Percentiles rank a stretch among this genome's conserved stretches.
phyloP scores from a whole-genome alignment of 441 rosid species.

The Populus hybrid region DNA sequence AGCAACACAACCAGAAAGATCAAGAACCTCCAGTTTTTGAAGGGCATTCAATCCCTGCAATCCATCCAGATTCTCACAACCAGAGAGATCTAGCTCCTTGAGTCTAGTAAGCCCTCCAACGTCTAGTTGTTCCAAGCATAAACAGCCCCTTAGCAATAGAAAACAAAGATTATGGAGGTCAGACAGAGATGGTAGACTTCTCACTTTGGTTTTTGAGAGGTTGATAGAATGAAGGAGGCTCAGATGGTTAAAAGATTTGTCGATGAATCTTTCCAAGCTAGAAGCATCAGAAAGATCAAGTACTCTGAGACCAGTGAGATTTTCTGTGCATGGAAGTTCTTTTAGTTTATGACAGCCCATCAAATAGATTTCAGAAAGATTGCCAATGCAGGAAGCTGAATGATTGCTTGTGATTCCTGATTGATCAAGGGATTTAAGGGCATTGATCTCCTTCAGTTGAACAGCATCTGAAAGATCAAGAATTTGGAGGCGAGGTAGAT shows the following conservation, averaged over 20 bases:
- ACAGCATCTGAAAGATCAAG: slow-evolving; percentile 47
- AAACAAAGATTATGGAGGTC: slow-evolving; percentile 32
- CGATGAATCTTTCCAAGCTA: slow-evolving; percentile 18
- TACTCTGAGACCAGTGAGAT: slow-evolving; percentile 11
- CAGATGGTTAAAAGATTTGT: slow-evolving; percentile 26
- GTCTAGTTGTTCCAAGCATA: neutral
- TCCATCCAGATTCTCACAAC: slow-evolving; percentile 11
- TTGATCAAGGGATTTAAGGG: slow-evolving; percentile 42
- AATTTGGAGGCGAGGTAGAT: slow-evolving; percentile 40
- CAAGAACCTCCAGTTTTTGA: slow-evolving; percentile 17
- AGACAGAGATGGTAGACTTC: slow-evolving; percentile 23
- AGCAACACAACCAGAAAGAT: slow-evolving; percentile 36
- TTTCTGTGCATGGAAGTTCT: slow-evolving; percentile 18
- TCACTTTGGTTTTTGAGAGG: slow-evolving; percentile 36
- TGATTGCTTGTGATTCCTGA: slow-evolving; percentile 30
- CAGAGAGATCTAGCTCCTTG: slow-evolving; percentile 34
- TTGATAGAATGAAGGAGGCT: slow-evolving; percentile 34
- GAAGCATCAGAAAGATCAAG: slow-evolving; percentile 36
- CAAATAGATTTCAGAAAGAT: slow-evolving; percentile 35
- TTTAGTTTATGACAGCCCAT: slow-evolving; percentile 26
- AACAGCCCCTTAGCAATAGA: slow-evolving; percentile 31
- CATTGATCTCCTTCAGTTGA: slow-evolving; percentile 26
- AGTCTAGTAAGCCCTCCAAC: slow-evolving; percentile 15
- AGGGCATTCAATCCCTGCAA: neutral
- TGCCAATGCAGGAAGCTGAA: slow-evolving; percentile 26